Evolutionary conservation across 352 stramenopile genomes (phyloP).

Genomic region (Globisporangium cylindrosporum): DNA sequence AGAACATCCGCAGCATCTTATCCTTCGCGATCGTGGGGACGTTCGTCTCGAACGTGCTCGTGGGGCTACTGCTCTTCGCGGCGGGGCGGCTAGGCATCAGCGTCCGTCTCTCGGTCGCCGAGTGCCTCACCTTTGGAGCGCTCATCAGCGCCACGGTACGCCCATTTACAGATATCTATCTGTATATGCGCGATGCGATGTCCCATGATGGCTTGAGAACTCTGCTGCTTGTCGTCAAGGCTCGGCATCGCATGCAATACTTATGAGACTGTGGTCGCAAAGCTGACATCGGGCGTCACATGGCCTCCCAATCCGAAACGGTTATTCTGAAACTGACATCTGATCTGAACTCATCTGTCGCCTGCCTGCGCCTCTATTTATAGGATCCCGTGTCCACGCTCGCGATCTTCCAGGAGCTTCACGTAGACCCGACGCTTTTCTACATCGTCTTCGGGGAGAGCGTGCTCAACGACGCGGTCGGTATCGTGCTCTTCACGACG

Average conservation of each 20-base stretch:
- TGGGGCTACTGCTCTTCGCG: constrained; percentile 73
- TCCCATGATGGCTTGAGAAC: not conserved
- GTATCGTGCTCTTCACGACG: constrained; percentile 91
- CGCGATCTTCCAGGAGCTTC: constrained; percentile 88
- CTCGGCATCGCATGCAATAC: not conserved
- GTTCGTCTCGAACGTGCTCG: constrained; percentile 84
- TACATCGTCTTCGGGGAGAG: constrained; percentile 95
- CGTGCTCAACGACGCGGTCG: constrained; percentile 93
- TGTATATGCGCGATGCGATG: not conserved
- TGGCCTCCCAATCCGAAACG: too few relatives aligned
- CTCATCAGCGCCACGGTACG: constrained; percentile 86
- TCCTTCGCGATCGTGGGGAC: constrained; percentile 90
- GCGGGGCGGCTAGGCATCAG: constrained; percentile 55
- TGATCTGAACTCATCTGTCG: not conserved
- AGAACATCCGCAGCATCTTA: constrained; percentile 88
- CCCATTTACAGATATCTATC: not conserved
- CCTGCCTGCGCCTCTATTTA: not conserved
- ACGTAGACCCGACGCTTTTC: constrained; percentile 90
- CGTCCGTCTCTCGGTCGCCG: constrained; percentile 79
- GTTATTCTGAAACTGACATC: not conserved
- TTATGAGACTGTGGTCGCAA: not conserved
- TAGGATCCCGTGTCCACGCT: constrained; percentile 90
- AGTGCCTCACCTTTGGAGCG: constrained; percentile 90
- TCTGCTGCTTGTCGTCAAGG: not conserved
- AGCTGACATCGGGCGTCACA: too few relatives aligned